Evolutionary conservation across 2,329 filamentous ascomycete species (phyloP), one percentile per base, ranked within the genome.

Genomic region (Zarea fungicola): DNA sequence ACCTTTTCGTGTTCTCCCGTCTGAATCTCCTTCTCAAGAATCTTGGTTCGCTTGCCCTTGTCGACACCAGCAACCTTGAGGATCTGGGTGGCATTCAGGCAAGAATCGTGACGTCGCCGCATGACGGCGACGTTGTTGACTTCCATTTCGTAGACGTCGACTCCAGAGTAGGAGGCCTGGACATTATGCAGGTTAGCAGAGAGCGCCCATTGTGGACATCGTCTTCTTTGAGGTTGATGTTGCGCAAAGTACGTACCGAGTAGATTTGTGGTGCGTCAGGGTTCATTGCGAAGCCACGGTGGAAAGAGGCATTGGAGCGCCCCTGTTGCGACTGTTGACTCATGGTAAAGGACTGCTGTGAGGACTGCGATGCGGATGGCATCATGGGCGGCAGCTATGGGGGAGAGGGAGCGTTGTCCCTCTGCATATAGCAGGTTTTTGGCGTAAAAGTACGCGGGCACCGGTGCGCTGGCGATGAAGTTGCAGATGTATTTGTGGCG

Each of bases 121-220:
- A 99, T 99, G 43, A 97, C 91, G 21, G 90, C 89, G 56, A 99
- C 77, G 39, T 81, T 82, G 65, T 96, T 95, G 53, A 97, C 87
- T 66, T 96, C 91, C 90, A 97, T 96, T 69, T 99, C 93, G 72
- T 97, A 99, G 14, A 99, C 93, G 53, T 92, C 85, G 39, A 97
- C 89, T 57, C 91, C 90, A 7, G 92, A 97, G 67, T 97, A 97
- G 34, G 95, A 87, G 52, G 92, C 92, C 78, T 81, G 55, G 19
- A 44, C 10, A 50, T 34, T 41, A n/a, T 41, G 31, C 26, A 36
- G 29, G 18, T 43, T 48, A 44, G 49, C 28, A 25, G 14, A 45
- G 11, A n/a, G 18, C 44, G 35, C 44, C 8, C 39, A 42, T 42
- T 31, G 16, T 47, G 34, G 26, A 35, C 19, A 18, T 25, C 13